Percentiles rank a stretch among this genome's conserved stretches.
Evolutionary conservation across 495 filamentous ascomycete species (phyloP).

Genomic region (Xylaria curta): DNA sequence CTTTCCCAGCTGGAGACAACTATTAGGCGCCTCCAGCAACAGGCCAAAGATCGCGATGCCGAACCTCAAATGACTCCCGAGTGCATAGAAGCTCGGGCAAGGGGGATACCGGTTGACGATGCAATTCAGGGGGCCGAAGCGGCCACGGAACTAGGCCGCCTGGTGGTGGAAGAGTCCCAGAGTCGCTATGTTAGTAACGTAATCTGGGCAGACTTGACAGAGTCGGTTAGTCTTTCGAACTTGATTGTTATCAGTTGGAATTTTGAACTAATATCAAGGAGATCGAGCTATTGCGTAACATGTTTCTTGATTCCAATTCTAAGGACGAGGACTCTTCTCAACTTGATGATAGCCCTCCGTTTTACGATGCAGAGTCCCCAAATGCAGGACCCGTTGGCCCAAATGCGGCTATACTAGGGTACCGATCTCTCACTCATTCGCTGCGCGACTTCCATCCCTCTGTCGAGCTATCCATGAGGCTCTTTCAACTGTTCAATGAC

Average conservation of each 20-base stretch:
- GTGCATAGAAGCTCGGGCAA: background rate
- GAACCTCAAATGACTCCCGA: background rate
- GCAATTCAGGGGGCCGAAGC: background rate
- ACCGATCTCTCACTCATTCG: slow-evolving; percentile 25
- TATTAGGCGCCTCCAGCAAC: slow-evolving; percentile 24
- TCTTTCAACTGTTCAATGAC: slow-evolving; percentile 62
- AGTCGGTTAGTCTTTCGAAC: slow-evolving; percentile 21
- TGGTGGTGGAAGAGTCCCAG: slow-evolving; percentile 26
- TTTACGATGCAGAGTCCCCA: slow-evolving; percentile 16
- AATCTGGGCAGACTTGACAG: slow-evolving; percentile 27
- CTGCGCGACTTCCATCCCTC: slow-evolving; percentile 54
- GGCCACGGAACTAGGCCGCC: slow-evolving; percentile 22
- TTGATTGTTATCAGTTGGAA: background rate
- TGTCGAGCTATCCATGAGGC: slow-evolving; percentile 44
- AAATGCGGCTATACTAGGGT: slow-evolving; percentile 28
- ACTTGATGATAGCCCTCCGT: slow-evolving; percentile 17
- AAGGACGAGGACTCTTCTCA: slow-evolving; percentile 12
- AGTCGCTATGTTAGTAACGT: slow-evolving; percentile 26
- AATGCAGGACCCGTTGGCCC: background rate
- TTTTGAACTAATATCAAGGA: slow-evolving; percentile 6
- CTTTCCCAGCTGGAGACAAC: slow-evolving; percentile 27
- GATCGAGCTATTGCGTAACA: slow-evolving; percentile 27
- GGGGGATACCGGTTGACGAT: background rate
- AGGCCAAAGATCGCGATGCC: slow-evolving; percentile 15
- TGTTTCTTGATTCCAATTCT: slow-evolving; percentile 16